These are phyloP conservation scores for Kokia cookei DNA, from an alignment of 441 rosid genomes.

Conservation along the genomic window DNA sequence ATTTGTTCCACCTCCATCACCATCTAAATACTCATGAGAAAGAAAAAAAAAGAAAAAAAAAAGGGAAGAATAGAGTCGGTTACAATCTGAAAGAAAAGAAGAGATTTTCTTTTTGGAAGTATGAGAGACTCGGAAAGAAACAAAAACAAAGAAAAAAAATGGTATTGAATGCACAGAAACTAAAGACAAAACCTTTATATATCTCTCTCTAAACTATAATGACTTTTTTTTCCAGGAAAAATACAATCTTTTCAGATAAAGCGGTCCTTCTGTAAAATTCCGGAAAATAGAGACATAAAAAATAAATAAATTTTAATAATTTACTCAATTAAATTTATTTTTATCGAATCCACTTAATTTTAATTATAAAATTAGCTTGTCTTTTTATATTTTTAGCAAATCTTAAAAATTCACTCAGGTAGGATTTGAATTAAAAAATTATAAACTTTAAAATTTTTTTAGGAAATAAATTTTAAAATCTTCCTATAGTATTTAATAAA, in stretches of 20 bases:
- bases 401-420: too few relatives aligned
- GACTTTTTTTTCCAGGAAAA: too few relatives aligned
- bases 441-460: too few relatives aligned
- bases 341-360: too few relatives aligned
- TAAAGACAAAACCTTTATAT: slow-evolving; percentile 16
- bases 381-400: too few relatives aligned
- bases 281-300: too few relatives aligned
- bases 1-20: slow-evolving; percentile 1
- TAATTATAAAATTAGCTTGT: too few relatives aligned
- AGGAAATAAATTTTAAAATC: too few relatives aligned
- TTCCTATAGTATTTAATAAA: too few relatives aligned
- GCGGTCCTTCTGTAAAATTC: slow-evolving; percentile 24
- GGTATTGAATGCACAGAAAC: slow-evolving; percentile 34
- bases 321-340: too few relatives aligned
- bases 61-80: slow-evolving; percentile 11
- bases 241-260: slow-evolving; percentile 30
- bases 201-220: slow-evolving; percentile 3
- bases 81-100: slow-evolving; percentile 1
- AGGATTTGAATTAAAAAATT: too few relatives aligned
- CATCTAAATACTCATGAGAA: slow-evolving; percentile 1
- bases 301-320: too few relatives aligned
- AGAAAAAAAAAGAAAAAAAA: background rate
- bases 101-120: background rate
- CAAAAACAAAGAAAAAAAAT: background rate
- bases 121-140: slow-evolving; percentile 1